phyloP scores from a whole-genome alignment of 2,329 filamentous ascomycete species.

The Aureobasidium sp. region DNA sequence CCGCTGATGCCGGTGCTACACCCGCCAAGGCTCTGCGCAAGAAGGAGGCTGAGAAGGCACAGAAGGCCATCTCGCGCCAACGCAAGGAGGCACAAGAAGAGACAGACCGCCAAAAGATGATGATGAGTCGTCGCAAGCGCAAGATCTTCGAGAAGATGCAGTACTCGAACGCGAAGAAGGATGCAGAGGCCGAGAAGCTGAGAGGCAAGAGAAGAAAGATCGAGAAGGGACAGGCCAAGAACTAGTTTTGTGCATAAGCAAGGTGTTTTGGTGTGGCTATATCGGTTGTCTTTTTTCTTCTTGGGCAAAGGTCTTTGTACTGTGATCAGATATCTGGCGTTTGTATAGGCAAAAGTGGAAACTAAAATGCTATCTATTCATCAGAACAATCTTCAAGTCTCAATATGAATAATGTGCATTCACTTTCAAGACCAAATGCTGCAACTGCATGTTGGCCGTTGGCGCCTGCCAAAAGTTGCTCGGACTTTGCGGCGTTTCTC shows the following conservation, averaged over 20 bases:
- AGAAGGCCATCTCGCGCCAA: slow-evolving; percentile 57
- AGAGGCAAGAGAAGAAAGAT: slow-evolving; percentile 84
- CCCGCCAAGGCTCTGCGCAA: slow-evolving; percentile 56
- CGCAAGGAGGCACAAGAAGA: slow-evolving; percentile 68
- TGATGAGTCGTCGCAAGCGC: slow-evolving; percentile 96
- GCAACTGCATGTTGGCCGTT: background rate
- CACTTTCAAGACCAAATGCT: background rate
- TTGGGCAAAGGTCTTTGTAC: background rate
- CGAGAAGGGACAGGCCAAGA: slow-evolving; percentile 46
- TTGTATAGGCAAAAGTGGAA: slow-evolving; percentile 12
- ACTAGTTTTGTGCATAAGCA: slow-evolving; percentile 11
- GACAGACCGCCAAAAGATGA: slow-evolving; percentile 87
- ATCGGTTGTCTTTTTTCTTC: slow-evolving; percentile 2
- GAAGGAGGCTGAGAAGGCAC: slow-evolving; percentile 58
- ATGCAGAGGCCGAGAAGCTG: slow-evolving; percentile 79
- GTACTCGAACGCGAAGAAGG: slow-evolving; percentile 89
- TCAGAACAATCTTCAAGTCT: background rate
- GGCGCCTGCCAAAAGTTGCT: background rate
- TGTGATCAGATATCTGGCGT: slow-evolving; percentile 4
- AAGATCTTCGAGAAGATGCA: slow-evolving; percentile 98
- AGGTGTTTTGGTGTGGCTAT: slow-evolving; percentile 9
- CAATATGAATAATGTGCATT: background rate
- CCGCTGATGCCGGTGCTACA: slow-evolving; percentile 43
- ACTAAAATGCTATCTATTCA: slow-evolving; percentile 6
- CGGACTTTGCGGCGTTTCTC: slow-evolving; percentile 5